Base-by-base conservation (phyloP, 495 filamentous ascomycete genomes). In the Penicillium subrubescens region DNA sequence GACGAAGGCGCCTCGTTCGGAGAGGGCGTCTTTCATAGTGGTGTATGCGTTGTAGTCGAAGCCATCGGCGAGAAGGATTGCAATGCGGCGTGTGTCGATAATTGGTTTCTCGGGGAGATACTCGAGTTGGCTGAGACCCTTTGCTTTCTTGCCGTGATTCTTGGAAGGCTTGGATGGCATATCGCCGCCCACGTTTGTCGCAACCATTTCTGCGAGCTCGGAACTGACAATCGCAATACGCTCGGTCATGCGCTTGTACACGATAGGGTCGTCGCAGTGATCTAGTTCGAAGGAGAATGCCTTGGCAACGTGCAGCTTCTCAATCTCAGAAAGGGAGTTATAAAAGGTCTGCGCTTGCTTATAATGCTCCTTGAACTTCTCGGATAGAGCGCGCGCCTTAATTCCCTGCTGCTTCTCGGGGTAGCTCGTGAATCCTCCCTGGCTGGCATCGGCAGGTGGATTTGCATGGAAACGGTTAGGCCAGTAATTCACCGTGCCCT, bases 401-500 rank as follows among this genome's bases (percentile, higher is more conserved):
- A 89, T 86, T 37, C 91, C 91, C 11, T 79, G 81, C 12, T 90
- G 73, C 73, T 87, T 88, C 68, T 84, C 77, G 0, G 90, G 84
- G 68, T 88, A 90, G 58, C 92, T 89, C 15, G 84, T 75, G 66
- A 92, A 94, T 23, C 84, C 90, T 21, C 88, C 88, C 65, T 91
- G 83, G 84, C 73, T 7, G 69, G 67, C 8, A 27, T 70, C 75
- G 0, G 89, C 87, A 1, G 92, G 89, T 0, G 89, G 88, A 27
- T 82, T 79, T 8, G 83, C 80, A 3, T 86, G 82, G 64, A 86
- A 91, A 3, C 92, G 86, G 74, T 96, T 97, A 21, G 93, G 92
- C 90, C 89, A 96, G 80, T 97, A 96, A 78, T 94, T 96, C 66
- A 93, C 88, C 1, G 81, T 88, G 61, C 92, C 91, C 67, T 84